phyloP scores from a whole-genome alignment of 805 yeast species.

The Saturnispora bothae region DNA sequence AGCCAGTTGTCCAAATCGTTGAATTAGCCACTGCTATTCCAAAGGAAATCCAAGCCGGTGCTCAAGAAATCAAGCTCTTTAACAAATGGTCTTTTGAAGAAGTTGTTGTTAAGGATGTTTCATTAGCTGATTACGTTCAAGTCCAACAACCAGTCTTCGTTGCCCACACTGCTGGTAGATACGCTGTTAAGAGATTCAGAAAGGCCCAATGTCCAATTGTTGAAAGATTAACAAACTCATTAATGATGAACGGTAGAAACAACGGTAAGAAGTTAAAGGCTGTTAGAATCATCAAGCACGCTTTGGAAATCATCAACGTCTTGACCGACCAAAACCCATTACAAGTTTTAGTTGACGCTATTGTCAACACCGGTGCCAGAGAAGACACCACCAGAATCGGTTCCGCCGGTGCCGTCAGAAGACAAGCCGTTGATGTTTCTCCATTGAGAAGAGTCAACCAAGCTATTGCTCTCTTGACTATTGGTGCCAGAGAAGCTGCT shows the following conservation, averaged over 20 bases:
- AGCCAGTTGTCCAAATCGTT: slow-evolving; percentile 68
- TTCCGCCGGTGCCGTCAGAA: slow-evolving; percentile 99
- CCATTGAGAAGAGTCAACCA: slow-evolving; percentile 99
- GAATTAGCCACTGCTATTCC: slow-evolving; percentile 95
- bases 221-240: slow-evolving; percentile 98
- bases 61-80: slow-evolving; percentile 93
- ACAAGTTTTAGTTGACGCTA: slow-evolving; percentile 98
- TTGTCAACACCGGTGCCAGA: slow-evolving; percentile 99
- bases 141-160: slow-evolving; percentile 95
- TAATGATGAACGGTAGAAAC: slow-evolving; percentile 99
- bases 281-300: slow-evolving; percentile 98
- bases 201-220: slow-evolving; percentile 99
- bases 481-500: slow-evolving; percentile 99
- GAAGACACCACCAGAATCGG: slow-evolving; percentile 99
- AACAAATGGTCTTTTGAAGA: slow-evolving; percentile 99
- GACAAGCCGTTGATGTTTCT: slow-evolving; percentile 99
- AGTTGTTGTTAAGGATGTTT: slow-evolving; percentile 94
- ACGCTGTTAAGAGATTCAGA: slow-evolving; percentile 99
- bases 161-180: slow-evolving; percentile 99
- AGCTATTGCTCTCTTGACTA: slow-evolving; percentile 94
- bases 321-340: slow-evolving; percentile 99
- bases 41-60: slow-evolving; percentile 92
- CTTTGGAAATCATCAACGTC: slow-evolving; percentile 94
- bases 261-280: slow-evolving; percentile 99
- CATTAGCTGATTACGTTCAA: slow-evolving; percentile 97